Evolutionary conservation across 2,329 filamentous ascomycete species (phyloP), one percentile per base, ranked within the genome.

Genomic region (Didymellaceae sp.): DNA sequence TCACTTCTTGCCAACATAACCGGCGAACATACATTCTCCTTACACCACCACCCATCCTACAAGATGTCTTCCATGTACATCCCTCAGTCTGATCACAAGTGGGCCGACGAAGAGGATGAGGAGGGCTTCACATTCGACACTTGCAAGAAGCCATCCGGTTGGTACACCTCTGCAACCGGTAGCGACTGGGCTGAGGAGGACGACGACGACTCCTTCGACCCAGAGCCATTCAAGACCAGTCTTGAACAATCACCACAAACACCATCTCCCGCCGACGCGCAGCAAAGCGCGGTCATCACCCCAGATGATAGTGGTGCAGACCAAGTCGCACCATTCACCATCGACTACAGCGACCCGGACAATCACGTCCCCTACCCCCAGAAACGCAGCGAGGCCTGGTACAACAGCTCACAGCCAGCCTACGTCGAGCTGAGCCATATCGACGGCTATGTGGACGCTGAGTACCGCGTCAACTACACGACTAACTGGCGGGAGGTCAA

Each of bases 181-280:
- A n/a, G 14, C 14, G 18, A 17, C 14, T 32, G 30, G 30, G 14
- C 2, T 10, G 30, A 32, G 14, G 14, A 32, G 4, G 30, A 32
- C 3, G 30, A 32, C 1, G 62, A 66, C 24, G 20, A 38, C 1
- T 52, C 62, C 20, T 66, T 63, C 30, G 45, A 58, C 7, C 24
- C 54, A 8, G 44, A 52, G 6, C 20, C 40, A 16, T 34, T 32
- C 62, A 55, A n/a, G n/a, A n/a, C n/a, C n/a, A n/a, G n/a, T n/a
- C n/a, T n/a, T n/a, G n/a, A n/a, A n/a, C n/a, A n/a, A n/a, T n/a
- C n/a, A n/a, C n/a, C n/a, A n/a, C n/a, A n/a, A n/a, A n/a, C n/a
- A n/a, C n/a, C n/a, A n/a, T n/a, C n/a, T n/a, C n/a, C n/a, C n/a
- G n/a, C n/a, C n/a, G n/a, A n/a, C n/a, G n/a, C n/a, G n/a, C n/a